Base-by-base conservation (phyloP, 2,329 filamentous ascomycete species). In the Rasamsonia emersonii region DNA sequence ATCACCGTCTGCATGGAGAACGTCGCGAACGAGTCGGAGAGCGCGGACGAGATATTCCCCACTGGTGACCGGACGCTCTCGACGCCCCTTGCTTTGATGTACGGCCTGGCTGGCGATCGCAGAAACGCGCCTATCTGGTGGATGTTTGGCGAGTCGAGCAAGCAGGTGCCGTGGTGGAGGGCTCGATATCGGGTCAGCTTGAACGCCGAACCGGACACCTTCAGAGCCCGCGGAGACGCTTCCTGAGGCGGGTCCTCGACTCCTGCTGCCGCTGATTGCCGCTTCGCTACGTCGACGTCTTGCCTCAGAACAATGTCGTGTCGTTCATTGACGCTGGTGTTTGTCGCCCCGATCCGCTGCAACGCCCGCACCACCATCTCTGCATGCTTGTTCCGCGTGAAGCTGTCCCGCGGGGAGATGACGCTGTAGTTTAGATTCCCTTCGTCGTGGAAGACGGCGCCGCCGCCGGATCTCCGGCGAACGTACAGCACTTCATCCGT, bases 381-480 rank as follows among this genome's bases (percentile, higher is more conserved):
- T 9, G 86, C 89, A 62, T 96, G 85, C 52, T 75, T 83, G 64
- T 94, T 75, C 18, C 91, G 75, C 40, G 89, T 81, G 54, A 96
- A 96, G 1, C 60, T 62, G 0, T 68, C 66, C 0, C 83, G 74
- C 2, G 88, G 88, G 42, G 79, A 86, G 29, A 93, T 93, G 33
- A 96, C 85, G 53, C 82, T 83, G 70, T 88, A 98, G 60, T 98
- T 98, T 45, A 94, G 73, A 55, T 98, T 98, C 33, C 89, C 89
- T 24, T 69, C 61, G 56, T 96, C 91, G 58, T 98, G 91, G 54
- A 93, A 96, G 31, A 98, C 91, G 2, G 91, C 78, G 27, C 91
- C 91, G 29, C 91, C 91, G 17, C 91, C 91, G 14, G 81, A 88
- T 30, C 89, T 76, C 11, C 91, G 75, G 9, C 91, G 78, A 4